Evolutionary conservation across 345 rosid species (phyloP).

Genomic region (Jatropha curcas): DNA sequence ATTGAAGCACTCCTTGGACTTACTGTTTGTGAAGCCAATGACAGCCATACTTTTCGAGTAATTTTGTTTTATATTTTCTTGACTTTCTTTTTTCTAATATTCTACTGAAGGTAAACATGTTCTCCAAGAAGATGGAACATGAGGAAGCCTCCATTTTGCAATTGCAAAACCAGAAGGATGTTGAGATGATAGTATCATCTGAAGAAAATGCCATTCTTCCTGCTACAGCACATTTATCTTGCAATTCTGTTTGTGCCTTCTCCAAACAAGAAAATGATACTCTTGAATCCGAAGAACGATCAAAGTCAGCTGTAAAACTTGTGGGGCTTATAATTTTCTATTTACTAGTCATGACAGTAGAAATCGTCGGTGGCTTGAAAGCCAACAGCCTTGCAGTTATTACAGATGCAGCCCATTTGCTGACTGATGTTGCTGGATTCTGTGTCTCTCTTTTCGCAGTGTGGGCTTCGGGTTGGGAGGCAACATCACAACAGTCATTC

Average conservation of each 20-base stretch:
- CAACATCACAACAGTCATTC: slow-evolving; percentile 60
- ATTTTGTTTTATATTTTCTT: background rate
- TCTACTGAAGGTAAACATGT: background rate
- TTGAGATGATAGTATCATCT: slow-evolving; percentile 42
- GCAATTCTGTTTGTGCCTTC: slow-evolving; percentile 47
- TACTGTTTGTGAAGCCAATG: slow-evolving; percentile 2
- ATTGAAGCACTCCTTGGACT: background rate
- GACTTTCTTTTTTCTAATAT: background rate
- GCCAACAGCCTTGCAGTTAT: slow-evolving; percentile 83
- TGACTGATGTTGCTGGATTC: slow-evolving; percentile 69
- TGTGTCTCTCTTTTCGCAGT: slow-evolving; percentile 65
- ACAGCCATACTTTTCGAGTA: background rate
- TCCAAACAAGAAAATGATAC: slow-evolving; percentile 40
- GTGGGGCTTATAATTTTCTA: slow-evolving; percentile 48
- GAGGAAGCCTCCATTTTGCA: slow-evolving; percentile 42
- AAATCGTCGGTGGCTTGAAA: slow-evolving; percentile 69
- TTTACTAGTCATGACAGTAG: slow-evolving; percentile 53
- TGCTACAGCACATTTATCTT: slow-evolving; percentile 20
- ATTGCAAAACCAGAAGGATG: slow-evolving; percentile 30
- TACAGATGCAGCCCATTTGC: slow-evolving; percentile 83
- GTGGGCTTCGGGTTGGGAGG: slow-evolving; percentile 84
- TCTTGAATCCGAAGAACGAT: slow-evolving; percentile 45
- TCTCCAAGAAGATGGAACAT: slow-evolving; percentile 50
- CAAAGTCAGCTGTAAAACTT: slow-evolving; percentile 51
- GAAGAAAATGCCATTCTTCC: slow-evolving; percentile 29